phyloP scores from a whole-genome alignment of 306 rosid genomes.

The Medicago arabica region DNA sequence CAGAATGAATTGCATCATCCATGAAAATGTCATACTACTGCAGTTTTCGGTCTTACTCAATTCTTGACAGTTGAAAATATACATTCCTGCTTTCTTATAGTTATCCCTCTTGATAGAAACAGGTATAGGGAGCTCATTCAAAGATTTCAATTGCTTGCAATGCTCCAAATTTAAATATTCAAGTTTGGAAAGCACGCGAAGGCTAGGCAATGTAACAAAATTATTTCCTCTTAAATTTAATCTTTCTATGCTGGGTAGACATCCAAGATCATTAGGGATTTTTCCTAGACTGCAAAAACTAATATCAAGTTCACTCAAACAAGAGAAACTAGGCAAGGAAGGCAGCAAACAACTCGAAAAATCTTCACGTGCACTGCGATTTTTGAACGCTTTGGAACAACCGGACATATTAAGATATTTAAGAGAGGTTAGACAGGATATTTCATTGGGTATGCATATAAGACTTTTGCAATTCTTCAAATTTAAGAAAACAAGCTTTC shows the following conservation, averaged over 20 bases:
- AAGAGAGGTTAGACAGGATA: neutral
- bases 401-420: no score
- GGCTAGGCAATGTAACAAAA: neutral
- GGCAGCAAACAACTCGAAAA: neutral
- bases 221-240: slow-evolving; percentile 18
- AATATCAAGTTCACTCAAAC: neutral
- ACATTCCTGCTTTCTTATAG: neutral
- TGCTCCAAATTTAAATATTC: neutral
- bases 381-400: no score
- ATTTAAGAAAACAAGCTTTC: slow-evolving; percentile 1
- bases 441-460: neutral
- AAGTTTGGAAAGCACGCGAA: neutral
- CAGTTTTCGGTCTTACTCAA: neutral
- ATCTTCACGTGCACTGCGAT: no score
- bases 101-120: neutral
- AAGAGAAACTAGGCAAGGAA: neutral
- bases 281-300: slow-evolving; percentile 4
- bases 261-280: neutral
- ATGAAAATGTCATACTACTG: neutral
- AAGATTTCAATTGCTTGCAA: neutral
- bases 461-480: slow-evolving; percentile 1
- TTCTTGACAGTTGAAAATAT: slow-evolving; percentile 9
- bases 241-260: neutral
- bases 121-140: neutral
- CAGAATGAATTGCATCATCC: slow-evolving; percentile 11